Percentiles rank a stretch among this genome's conserved stretches.
Conservation (phyloP, 306 rosid genomes). For the Gastrolobium bilobum region DNA sequence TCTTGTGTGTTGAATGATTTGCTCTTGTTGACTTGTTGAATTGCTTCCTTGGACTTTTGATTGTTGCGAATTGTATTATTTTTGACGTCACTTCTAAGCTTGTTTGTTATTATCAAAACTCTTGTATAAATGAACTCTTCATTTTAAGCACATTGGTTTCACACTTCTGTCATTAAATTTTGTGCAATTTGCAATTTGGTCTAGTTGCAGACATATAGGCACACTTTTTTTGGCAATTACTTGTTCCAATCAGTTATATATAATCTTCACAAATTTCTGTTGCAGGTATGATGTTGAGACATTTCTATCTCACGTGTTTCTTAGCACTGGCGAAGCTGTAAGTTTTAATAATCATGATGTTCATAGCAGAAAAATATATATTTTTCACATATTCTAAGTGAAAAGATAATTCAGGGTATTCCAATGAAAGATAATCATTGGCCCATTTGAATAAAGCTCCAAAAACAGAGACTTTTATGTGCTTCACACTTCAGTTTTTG, state of each 20-base stretch:
- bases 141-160: too few species aligned
- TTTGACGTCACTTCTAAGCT: too few species aligned
- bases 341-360: conserved; percentile 52
- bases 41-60: too few species aligned
- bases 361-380: too few species aligned
- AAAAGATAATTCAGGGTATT: too few species aligned
- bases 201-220: background rate
- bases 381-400: too few species aligned
- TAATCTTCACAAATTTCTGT: background rate
- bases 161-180: background rate
- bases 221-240: background rate
- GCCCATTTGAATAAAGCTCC: conserved; percentile 44
- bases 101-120: too few species aligned
- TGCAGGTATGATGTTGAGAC: conserved; percentile 94
- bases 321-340: conserved; percentile 84
- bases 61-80: too few species aligned
- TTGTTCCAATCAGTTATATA: conserved; percentile 1
- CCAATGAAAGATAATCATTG: too few species aligned
- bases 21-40: too few species aligned
- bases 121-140: too few species aligned
- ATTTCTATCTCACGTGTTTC: conserved; percentile 76
- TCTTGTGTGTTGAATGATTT: too few species aligned
- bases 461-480: background rate
- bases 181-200: conserved; percentile 25
- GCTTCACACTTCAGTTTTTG: conserved; percentile 21